A percentile compares a stretch with the other conserved stretches of the same genome.
Conservation (phyloP, 1,284 basidiomycete genomes). For the Pterulicium gracile region DNA sequence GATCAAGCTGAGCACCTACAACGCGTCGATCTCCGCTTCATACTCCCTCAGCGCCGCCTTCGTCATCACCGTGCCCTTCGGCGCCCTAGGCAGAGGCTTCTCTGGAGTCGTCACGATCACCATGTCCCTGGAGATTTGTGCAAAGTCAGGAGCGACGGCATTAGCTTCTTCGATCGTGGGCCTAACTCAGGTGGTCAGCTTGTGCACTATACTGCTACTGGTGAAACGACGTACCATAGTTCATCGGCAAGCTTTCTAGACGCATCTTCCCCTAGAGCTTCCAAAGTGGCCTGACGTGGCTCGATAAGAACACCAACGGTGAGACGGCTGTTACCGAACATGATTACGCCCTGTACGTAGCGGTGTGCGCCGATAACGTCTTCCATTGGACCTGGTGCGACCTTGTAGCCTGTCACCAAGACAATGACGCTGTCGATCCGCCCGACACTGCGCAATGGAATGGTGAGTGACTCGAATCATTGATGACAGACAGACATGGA, state of each 20-base stretch:
- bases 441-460: conserved; percentile 12
- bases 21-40: conserved; percentile 21
- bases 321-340: conserved; percentile 29
- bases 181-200: too few species aligned
- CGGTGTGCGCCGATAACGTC: conserved; percentile 8
- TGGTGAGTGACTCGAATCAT: too few species aligned
- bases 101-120: conserved; percentile 20
- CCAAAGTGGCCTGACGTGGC: conserved; percentile 14
- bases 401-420: conserved; percentile 13
- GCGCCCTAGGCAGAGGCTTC: conserved; percentile 24
- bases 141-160: conserved; percentile 23
- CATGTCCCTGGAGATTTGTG: conserved; percentile 31
- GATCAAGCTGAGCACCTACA: conserved; percentile 24
- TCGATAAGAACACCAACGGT: conserved; percentile 31
- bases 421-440: conserved; percentile 14
- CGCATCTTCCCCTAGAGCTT: conserved; percentile 16
- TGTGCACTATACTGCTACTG: too few species aligned
- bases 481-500: neutral
- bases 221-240: too few species aligned
- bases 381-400: conserved; percentile 13
- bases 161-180: conserved; percentile 31
- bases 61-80: conserved; percentile 26
- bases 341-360: conserved; percentile 19
- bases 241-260: conserved; percentile 28
- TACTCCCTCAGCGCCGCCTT: conserved; percentile 23